Base-by-base conservation (phyloP, 2,329 filamentous ascomycete genomes). In the Colletotrichum tamarilloi region DNA sequence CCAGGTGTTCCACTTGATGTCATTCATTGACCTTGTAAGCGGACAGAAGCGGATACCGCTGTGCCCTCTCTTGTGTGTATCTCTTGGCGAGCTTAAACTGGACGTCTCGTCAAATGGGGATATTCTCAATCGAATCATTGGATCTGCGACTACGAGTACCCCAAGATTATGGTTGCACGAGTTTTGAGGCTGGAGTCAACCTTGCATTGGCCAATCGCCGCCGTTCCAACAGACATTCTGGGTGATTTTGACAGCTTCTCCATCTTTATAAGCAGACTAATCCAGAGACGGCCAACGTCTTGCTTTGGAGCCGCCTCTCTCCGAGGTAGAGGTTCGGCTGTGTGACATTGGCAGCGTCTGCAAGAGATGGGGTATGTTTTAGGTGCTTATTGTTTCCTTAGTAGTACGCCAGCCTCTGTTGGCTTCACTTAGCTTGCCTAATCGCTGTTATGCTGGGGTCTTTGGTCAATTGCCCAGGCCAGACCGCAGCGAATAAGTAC, bases 271-370 rank as follows among this genome's bases (percentile, higher is more conserved):
- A 66, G 42, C 30, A 52, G 19, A 55, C 42, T 19, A 32, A 32
- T 22, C 42, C 16, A 32, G 32, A 26, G 24, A 24, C 32, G 22
- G 22, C 8, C n/a, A 53, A 22, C 30, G 64, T 62, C 58, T 68
- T 19, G 59, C 22, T 52, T 35, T 68, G 56, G 49, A 68, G 64
- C 68, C 64, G 53, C 57, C 64, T 35, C 22, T 28, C 22, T 55
- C 63, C 68, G 63, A 71, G 63, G 68, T 71, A 56, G 26, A 67
- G 28, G 42, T 1, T 68, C 63, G 63, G 56, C 56, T 68, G 68
- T 53, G 22, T 35, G 49, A 68, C 63, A 42, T 9, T 26, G 12
- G 19, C 30, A 28, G 52, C 12, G 5, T 26, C 52, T 28, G 42
- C 30, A 4, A 32, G 38, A 52, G 30, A n/a, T 30, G 24, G 32